Evolutionary conservation across 2,329 filamentous ascomycete species (phyloP), one percentile per base, ranked within the genome.

Genomic region (Phyllosticta capitalensis): DNA sequence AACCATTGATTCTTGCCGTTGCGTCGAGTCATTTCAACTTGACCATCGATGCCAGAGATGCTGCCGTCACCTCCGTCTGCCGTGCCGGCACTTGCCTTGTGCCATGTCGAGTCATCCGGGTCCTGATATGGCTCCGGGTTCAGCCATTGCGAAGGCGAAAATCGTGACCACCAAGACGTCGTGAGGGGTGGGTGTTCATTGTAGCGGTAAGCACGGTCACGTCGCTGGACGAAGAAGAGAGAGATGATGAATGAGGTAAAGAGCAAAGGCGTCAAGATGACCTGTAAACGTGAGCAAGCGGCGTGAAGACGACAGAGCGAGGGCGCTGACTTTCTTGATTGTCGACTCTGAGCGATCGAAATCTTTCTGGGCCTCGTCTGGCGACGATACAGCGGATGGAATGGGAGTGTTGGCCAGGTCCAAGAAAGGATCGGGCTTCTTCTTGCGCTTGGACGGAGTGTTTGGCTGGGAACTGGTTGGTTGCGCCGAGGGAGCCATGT

Each of bases 221-320:
- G 77, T 55, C 79, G 74, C 73, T 88, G 85, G 51, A 88, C 79
- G 56, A 87, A 71, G 67, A 80, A 78, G 52, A 89, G 80, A 1
- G 85, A 88, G 63, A 88, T 52, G 50, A 89, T 69, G 72, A 88
- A 88, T 21, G 83, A 81, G 55, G 83, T 75, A 68, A 88, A 82
- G 63, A 83, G 78, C 62, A 88, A 64, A 7, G 86, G 85, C 0
- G 84, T 86, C 72, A 86, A 76, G 64, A 88, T 62, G 61, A 76
- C 66, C 73, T 73, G 56, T 9, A 22, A 21, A 22, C 19, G 50
- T n/a, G 17, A 51, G 30, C 21, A 30, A 20, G 14, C 48, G 12
- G 19, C 17, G 50, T 7, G 26, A 26, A 10, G 3, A 10, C 5
- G 14, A 20, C 21, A 20, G 33, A 2, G 28, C 45, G 24, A 49